Base-by-base conservation (phyloP, 163 green algal genomes). In the Chloromonas sp. region DNA sequence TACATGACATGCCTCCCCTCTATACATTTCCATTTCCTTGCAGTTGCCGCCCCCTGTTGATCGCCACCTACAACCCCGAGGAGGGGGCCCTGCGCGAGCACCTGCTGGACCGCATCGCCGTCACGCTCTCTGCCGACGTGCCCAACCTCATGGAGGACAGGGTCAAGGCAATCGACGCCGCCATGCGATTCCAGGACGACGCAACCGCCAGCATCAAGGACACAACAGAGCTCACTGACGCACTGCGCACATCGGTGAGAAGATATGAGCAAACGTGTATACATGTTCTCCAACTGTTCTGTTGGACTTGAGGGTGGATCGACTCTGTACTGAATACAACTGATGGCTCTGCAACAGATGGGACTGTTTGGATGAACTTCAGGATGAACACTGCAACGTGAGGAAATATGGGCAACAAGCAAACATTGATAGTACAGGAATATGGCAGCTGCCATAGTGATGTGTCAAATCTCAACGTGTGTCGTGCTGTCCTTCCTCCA, bases 31-130 rank as follows among this genome's bases (percentile, higher is more conserved):
- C 36, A 36, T 36, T 36, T 36, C 36, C 36, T 36, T 36, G 60
- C 93, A 96, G 93, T 14, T 95, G 95, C 93, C 87, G 88, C 58
- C 97, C 97, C 71, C 92, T 99, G 85, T 90, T 99, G 79, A 98
- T 99, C 79, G 96, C 96, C 3, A 99, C 97, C 0, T 99, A 97
- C 93, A 99, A 99, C 90, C 97, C 97, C n/a, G 97, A 99, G 91
- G 95, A 98, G 91, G 97, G 97, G 0, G 83, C 90, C 11, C 89
- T 99, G 83, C 88, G 97, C 11, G 96, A 99, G 92, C 97, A 99
- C 92, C 92, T 99, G 82, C 91, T 99, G 82, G 97, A 99, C 93
- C 94, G 97, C 88, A 98, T 99, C 77, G 95, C 97, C 61, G 94
- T 99, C 87, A 95, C 91, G 0, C 91, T 99, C 58, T 94, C 84